phyloP scores from a whole-genome alignment of 2,329 filamentous ascomycete genomes.

The Didymella lethalis region DNA sequence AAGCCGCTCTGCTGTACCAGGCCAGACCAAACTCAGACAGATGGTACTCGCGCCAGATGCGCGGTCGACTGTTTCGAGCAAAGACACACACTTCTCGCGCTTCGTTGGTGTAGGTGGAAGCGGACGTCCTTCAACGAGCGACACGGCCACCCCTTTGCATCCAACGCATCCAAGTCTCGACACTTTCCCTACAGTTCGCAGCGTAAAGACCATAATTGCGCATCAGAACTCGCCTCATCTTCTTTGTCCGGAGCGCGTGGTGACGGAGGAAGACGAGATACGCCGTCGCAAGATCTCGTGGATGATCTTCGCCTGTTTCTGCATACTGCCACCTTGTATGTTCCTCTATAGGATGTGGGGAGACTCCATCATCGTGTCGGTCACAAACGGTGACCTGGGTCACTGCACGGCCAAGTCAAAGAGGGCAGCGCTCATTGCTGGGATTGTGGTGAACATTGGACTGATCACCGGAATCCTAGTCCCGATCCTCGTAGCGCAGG shows the following conservation, averaged over 20 bases:
- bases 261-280: conserved; percentile 36
- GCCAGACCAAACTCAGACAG: conserved; percentile 46
- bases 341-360: conserved; percentile 48
- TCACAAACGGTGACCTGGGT: conserved; percentile 43
- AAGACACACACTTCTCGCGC: conserved; percentile 32
- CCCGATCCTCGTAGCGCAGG: conserved; percentile 36
- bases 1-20: conserved; percentile 43
- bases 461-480: conserved; percentile 35
- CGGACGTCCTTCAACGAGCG: conserved; percentile 42
- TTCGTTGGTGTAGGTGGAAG: conserved; percentile 27
- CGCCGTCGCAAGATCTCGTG: conserved; percentile 43
- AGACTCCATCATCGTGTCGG: conserved; percentile 41
- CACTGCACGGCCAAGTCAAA: conserved; percentile 44
- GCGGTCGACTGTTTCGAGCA: conserved; percentile 31
- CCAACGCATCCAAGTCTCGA: conserved; percentile 28
- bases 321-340: conserved; percentile 47
- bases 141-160: conserved; percentile 41
- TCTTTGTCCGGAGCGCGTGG: conserved; percentile 38
- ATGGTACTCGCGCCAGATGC: conserved; percentile 44
- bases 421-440: conserved; percentile 39
- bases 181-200: conserved; percentile 21
- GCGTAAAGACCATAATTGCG: conserved; percentile 5
- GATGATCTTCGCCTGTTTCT: conserved; percentile 45
- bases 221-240: conserved; percentile 40
- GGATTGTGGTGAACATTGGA: conserved; percentile 40